These are phyloP conservation scores for Pichia nakasei DNA, from an alignment of 805 yeast genomes.

Conservation along the genomic window DNA sequence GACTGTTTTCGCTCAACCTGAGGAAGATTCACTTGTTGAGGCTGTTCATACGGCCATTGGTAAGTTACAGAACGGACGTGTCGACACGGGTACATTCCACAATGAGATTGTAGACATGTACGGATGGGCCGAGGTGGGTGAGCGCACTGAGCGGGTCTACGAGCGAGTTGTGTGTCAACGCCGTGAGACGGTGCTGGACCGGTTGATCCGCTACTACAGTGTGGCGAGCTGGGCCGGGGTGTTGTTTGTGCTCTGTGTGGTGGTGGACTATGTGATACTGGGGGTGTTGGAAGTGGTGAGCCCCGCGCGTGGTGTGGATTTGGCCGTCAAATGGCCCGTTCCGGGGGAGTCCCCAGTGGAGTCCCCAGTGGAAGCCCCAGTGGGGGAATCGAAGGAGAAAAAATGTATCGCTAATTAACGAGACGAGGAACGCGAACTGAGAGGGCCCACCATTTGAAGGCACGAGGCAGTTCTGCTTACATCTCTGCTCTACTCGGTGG, in stretches of 20 bases:
- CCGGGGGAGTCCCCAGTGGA: too few relatives aligned
- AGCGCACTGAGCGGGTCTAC: slow-evolving; percentile 78
- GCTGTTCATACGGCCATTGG: slow-evolving; percentile 67
- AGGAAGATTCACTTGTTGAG: slow-evolving; percentile 70
- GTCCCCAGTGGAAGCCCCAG: too few relatives aligned
- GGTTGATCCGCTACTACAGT: slow-evolving; percentile 56
- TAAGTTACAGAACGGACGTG: slow-evolving; percentile 42
- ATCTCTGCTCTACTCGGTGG: too few relatives aligned
- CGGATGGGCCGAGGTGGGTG: slow-evolving; percentile 86
- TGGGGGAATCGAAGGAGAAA: too few relatives aligned
- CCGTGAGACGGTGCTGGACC: slow-evolving; percentile 36
- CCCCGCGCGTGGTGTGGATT: slow-evolving; percentile 65
- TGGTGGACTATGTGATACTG: slow-evolving; percentile 66
- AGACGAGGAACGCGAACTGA: too few relatives aligned
- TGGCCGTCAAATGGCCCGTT: slow-evolving; percentile 71
- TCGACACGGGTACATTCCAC: slow-evolving; percentile 74
- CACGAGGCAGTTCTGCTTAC: too few relatives aligned
- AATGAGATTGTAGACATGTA: slow-evolving; percentile 72
- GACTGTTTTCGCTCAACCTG: slow-evolving; percentile 87
- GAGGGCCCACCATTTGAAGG: too few relatives aligned
- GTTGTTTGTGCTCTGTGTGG: slow-evolving; percentile 67
- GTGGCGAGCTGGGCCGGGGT: slow-evolving; percentile 84
- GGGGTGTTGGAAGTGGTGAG: slow-evolving; percentile 57
- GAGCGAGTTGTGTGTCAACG: slow-evolving; percentile 28
- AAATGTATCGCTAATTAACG: too few relatives aligned